A percentile compares a stretch with the other conserved stretches of the same genome.
Evolutionary conservation across 2,329 filamentous ascomycete genomes (phyloP).

Genomic region (Phialemoniopsis sp.): DNA sequence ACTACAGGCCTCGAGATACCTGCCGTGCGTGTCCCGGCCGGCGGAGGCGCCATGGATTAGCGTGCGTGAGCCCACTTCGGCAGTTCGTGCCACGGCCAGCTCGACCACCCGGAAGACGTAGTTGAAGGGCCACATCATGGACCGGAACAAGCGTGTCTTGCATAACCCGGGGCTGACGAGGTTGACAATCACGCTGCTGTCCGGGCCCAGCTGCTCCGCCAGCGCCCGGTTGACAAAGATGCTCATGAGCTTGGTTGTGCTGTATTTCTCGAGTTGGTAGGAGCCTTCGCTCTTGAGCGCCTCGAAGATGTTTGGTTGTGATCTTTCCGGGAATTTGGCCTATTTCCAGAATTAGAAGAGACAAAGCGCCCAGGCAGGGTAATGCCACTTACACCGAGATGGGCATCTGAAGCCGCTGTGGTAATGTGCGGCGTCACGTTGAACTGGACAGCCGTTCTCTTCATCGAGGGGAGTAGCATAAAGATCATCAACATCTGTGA

Average conservation of each 20-base stretch:
- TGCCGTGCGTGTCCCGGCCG: conserved; percentile 32
- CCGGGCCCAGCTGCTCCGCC: conserved; percentile 21
- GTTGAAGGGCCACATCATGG: conserved; percentile 20
- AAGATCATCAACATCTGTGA: conserved; percentile 39
- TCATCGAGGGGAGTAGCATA: conserved; percentile 35
- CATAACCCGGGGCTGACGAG: conserved; percentile 35
- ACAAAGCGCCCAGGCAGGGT: no score
- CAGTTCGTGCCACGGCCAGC: conserved; percentile 23
- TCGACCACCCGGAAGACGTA: conserved; percentile 9
- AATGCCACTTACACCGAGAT: conserved; percentile 18
- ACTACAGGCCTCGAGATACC: conserved; percentile 30
- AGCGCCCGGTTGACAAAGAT: conserved; percentile 25
- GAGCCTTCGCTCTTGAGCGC: conserved; percentile 19
- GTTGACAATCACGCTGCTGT: conserved; percentile 28
- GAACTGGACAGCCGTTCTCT: conserved; percentile 23
- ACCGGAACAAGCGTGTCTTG: conserved; percentile 30
- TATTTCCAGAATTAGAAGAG: conserved; percentile 10
- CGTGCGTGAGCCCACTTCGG: conserved; percentile 33
- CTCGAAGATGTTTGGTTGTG: conserved; percentile 23
- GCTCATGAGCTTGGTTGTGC: conserved; percentile 26
- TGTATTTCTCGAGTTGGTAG: conserved; percentile 26
- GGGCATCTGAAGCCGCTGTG: conserved; percentile 33
- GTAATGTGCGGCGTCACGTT: conserved; percentile 28
- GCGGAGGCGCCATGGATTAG: conserved; percentile 30
- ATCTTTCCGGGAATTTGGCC: conserved; percentile 26